A percentile compares a stretch with the other conserved stretches of the same genome.
Evolutionary conservation across 1,284 basidiomycete genomes (phyloP).

Genomic region (Stereum hirsutum): DNA sequence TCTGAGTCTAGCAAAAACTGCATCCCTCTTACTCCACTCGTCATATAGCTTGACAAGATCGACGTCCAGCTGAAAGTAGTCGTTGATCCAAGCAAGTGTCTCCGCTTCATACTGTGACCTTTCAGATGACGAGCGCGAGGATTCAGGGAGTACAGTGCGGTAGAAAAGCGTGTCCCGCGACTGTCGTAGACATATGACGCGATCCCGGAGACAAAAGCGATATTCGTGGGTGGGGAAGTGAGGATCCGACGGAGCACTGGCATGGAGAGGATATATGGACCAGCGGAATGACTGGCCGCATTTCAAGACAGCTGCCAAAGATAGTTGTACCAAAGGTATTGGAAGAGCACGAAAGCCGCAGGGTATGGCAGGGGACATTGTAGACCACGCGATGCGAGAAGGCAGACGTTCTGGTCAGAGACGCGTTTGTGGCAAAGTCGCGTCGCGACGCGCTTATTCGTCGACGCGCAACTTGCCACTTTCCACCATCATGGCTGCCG

Average conservation of each 20-base stretch:
- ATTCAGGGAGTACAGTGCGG: slow-evolving; percentile 53
- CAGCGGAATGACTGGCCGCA: slow-evolving; percentile 81
- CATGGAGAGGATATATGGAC: slow-evolving; percentile 39
- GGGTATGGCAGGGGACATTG: slow-evolving; percentile 8
- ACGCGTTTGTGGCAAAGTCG: not conserved
- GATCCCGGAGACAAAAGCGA: slow-evolving; percentile 65
- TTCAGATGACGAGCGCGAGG: slow-evolving; percentile 21
- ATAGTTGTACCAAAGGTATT: slow-evolving; percentile 55
- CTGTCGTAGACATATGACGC: slow-evolving; percentile 80
- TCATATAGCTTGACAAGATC: slow-evolving; percentile 71
- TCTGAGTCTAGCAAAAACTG: slow-evolving; percentile 62
- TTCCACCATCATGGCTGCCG: slow-evolving; percentile 36
- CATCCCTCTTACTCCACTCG: slow-evolving; percentile 72
- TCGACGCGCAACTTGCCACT: too few relatives aligned
- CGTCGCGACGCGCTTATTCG: not conserved
- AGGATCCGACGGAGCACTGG: slow-evolving; percentile 8
- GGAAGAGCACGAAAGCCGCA: slow-evolving; percentile 50
- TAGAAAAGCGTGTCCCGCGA: slow-evolving; percentile 61
- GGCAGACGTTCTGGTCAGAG: not conserved
- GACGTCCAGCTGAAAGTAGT: slow-evolving; percentile 87
- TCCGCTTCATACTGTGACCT: slow-evolving; percentile 37
- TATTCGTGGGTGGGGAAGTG: slow-evolving; percentile 46
- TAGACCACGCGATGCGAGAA: not conserved
- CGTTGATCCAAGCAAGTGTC: slow-evolving; percentile 70
- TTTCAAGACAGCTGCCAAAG: slow-evolving; percentile 61